phyloP scores from a whole-genome alignment of 2,329 filamentous ascomycete genomes.

The Chaetomium globosum region DNA sequence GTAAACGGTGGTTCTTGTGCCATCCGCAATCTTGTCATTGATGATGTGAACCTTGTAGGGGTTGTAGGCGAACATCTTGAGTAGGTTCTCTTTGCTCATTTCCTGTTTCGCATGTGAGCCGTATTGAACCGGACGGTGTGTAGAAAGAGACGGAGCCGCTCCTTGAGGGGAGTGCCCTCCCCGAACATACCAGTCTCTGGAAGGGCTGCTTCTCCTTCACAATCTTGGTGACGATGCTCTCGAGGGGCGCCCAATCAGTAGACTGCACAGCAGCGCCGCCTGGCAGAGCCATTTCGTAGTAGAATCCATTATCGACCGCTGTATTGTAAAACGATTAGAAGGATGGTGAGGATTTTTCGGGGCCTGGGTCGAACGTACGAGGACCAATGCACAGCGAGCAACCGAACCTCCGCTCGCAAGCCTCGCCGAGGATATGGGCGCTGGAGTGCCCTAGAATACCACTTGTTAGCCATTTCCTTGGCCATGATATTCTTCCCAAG shows the following conservation, averaged over 20 bases:
- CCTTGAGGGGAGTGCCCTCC: background rate
- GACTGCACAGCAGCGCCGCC: slow-evolving; percentile 71
- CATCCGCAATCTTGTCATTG: slow-evolving; percentile 85
- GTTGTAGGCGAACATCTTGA: slow-evolving; percentile 97
- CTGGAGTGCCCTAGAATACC: slow-evolving; percentile 68
- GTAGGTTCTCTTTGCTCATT: slow-evolving; percentile 84
- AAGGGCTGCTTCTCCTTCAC: slow-evolving; percentile 98
- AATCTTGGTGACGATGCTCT: slow-evolving; percentile 76
- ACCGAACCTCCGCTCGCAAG: slow-evolving; percentile 84
- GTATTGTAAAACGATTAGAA: slow-evolving; percentile 71
- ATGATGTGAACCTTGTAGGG: slow-evolving; percentile 99
- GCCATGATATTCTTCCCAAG: background rate
- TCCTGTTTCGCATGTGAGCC: slow-evolving; percentile 39
- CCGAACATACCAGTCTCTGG: slow-evolving; percentile 66
- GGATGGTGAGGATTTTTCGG: slow-evolving; percentile 39
- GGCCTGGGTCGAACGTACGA: slow-evolving; percentile 42
- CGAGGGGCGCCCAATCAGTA: slow-evolving; percentile 81
- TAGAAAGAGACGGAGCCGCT: background rate
- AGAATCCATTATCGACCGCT: slow-evolving; percentile 67
- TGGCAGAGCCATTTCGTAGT: slow-evolving; percentile 91
- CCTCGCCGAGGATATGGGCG: slow-evolving; percentile 94
- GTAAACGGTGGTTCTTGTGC: slow-evolving; percentile 91
- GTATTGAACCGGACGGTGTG: background rate
- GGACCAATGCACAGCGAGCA: slow-evolving; percentile 83
- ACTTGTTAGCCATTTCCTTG: background rate